These are phyloP conservation scores for Ustilago vetiveriae DNA, from an alignment of 1,284 basidiomycete genomes.

Conservation along the genomic window DNA sequence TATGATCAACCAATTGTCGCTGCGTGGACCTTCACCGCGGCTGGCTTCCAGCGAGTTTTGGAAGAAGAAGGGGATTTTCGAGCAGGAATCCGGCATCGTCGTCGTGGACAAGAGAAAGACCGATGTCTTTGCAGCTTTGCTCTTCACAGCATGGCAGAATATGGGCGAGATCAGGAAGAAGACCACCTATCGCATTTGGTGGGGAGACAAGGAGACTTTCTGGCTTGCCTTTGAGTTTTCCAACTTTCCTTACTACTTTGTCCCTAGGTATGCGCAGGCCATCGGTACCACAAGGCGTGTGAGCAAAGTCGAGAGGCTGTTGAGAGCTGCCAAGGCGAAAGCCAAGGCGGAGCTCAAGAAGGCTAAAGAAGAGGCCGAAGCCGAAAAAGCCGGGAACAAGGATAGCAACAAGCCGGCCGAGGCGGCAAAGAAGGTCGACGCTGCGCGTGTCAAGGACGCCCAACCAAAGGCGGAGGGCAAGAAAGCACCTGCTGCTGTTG, in stretches of 20 bases:
- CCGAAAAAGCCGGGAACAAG: neutral
- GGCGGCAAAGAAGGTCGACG: neutral
- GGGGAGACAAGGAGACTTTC: constrained; percentile 50
- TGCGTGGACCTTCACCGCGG: constrained; percentile 34
- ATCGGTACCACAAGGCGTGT: constrained; percentile 24
- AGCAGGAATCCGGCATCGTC: constrained; percentile 50
- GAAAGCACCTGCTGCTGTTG: constrained; percentile 1
- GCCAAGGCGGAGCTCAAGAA: constrained; percentile 11
- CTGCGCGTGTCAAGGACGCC: neutral
- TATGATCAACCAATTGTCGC: constrained; percentile 41
- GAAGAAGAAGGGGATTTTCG: constrained; percentile 48
- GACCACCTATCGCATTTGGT: constrained; percentile 46
- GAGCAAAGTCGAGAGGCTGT: constrained; percentile 9
- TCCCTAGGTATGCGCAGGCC: constrained; percentile 39
- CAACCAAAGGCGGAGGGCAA: neutral
- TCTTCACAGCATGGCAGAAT: constrained; percentile 52
- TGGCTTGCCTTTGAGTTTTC: constrained; percentile 50
- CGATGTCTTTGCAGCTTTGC: constrained; percentile 42
- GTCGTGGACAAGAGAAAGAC: constrained; percentile 47
- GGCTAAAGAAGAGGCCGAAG: neutral
- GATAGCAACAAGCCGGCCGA: neutral
- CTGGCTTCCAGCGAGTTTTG: constrained; percentile 41
- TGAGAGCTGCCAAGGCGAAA: constrained; percentile 14
- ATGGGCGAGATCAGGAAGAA: constrained; percentile 48
- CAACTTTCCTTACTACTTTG: constrained; percentile 49